These are phyloP conservation scores for Sphagnum tenellum DNA, from an alignment of 225 moss, liverwort and hornwort genomes.

Conservation along the genomic window DNA sequence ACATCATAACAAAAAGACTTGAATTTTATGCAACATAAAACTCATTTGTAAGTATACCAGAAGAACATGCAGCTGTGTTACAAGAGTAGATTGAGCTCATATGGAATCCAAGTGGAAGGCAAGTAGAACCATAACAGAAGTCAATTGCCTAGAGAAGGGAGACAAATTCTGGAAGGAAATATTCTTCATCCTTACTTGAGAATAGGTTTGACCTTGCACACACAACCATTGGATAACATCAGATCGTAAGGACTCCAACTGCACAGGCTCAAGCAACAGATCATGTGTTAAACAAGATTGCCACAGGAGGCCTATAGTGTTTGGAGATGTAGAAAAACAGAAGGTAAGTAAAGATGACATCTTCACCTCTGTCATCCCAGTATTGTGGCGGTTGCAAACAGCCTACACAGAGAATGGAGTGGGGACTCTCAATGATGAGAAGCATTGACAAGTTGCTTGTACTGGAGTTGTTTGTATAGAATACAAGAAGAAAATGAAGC, in stretches of 20 bases:
- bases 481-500: neutral
- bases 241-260: slow-evolving; percentile 74
- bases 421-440: too few relatives aligned
- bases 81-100: neutral
- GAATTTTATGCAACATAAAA: too few relatives aligned
- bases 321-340: too few relatives aligned
- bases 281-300: neutral
- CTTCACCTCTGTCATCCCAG: slow-evolving; percentile 54
- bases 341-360: neutral
- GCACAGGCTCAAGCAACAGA: slow-evolving; percentile 19
- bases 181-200: slow-evolving; percentile 49
- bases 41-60: too few relatives aligned
- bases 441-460: too few relatives aligned
- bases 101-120: neutral
- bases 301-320: too few relatives aligned
- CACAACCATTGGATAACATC: slow-evolving; percentile 99
- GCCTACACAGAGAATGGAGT: slow-evolving; percentile 22
- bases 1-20: neutral
- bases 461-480: slow-evolving; percentile 1
- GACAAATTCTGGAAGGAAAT: neutral
- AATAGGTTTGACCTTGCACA: slow-evolving; percentile 82
- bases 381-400: slow-evolving; percentile 82
- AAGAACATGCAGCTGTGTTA: neutral
- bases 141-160: neutral
- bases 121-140: neutral